Percentiles rank a stretch among this genome's conserved stretches.
Conservation (phyloP, 345 rosid species). For the Dipteronia sinensis region DNA sequence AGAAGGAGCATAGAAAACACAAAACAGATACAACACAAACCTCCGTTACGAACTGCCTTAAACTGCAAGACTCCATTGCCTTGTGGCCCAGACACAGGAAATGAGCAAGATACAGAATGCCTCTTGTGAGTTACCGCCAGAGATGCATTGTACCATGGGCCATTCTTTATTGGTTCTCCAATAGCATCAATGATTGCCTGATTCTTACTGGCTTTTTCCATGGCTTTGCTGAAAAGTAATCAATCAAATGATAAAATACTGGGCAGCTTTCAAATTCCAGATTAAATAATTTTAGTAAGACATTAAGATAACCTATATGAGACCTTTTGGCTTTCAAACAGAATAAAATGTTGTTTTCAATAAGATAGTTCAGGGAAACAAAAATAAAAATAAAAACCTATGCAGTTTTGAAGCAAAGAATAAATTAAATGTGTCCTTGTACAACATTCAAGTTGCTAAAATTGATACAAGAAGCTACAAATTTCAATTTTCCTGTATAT, state of each 20-base stretch:
- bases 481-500: not conserved
- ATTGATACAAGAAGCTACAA: not conserved
- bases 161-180: conserved; percentile 90
- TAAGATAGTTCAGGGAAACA: not conserved
- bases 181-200: conserved; percentile 73
- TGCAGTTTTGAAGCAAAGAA: not conserved
- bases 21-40: conserved; percentile 32
- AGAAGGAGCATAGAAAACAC: not conserved
- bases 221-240: conserved; percentile 67
- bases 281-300: not conserved
- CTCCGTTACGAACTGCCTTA: conserved; percentile 84
- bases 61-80: conserved; percentile 76
- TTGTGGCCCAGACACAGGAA: conserved; percentile 81
- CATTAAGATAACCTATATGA: not conserved
- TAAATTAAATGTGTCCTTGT: not conserved
- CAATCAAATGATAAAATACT: conserved; percentile 12
- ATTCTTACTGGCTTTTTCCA: conserved; percentile 76
- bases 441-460: not conserved
- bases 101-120: conserved; percentile 88
- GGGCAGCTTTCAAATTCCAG: not conserved
- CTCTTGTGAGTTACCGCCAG: conserved; percentile 91
- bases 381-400: not conserved
- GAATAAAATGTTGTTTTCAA: not conserved
- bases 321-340: not conserved
- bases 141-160: conserved; percentile 97